Evolutionary conservation across 108 stramenopile species (phyloP).

Genomic region (Nitzschia sp.): DNA sequence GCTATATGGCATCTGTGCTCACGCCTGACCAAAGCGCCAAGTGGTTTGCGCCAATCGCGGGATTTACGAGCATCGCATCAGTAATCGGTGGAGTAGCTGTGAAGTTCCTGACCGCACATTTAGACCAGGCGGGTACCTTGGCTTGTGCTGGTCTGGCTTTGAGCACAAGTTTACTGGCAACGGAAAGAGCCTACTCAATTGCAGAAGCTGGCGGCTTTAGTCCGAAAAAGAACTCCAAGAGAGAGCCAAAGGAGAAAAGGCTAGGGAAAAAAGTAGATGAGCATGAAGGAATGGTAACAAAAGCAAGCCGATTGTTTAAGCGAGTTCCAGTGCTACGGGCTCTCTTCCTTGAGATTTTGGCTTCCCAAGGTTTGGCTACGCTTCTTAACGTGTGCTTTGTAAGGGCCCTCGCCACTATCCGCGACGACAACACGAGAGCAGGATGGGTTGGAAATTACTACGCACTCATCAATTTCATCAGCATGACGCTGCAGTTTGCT

Average conservation of each 20-base stretch:
- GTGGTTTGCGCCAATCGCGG: constrained; percentile 83
- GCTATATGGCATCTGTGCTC: constrained; percentile 73
- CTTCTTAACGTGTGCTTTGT: constrained; percentile 81
- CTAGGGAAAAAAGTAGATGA: constrained; percentile 17
- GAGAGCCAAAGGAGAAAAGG: constrained; percentile 23
- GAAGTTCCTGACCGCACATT: constrained; percentile 37
- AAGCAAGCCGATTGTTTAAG: constrained; percentile 59
- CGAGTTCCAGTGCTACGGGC: constrained; percentile 75
- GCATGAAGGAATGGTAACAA: constrained; percentile 42
- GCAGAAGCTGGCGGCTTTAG: constrained; percentile 71
- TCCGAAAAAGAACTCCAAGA: constrained; percentile 41
- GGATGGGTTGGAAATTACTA: constrained; percentile 88
- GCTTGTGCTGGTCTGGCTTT: constrained; percentile 63
- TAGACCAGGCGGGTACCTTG: constrained; percentile 61
- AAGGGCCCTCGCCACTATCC: constrained; percentile 54
- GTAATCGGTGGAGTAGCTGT: constrained; percentile 71
- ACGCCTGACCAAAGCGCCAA: constrained; percentile 70
- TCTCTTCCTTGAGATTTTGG: constrained; percentile 81
- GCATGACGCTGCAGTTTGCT: constrained; percentile 72
- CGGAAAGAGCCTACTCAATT: constrained; percentile 61
- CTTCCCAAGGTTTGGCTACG: constrained; percentile 81
- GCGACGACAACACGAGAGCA: constrained; percentile 70
- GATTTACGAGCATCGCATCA: constrained; percentile 69
- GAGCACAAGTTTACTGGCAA: constrained; percentile 47
- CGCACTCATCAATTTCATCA: constrained; percentile 70